Evolutionary conservation across 2,329 filamentous ascomycete species (phyloP).

Genomic region (Endocalyx cinctus): DNA sequence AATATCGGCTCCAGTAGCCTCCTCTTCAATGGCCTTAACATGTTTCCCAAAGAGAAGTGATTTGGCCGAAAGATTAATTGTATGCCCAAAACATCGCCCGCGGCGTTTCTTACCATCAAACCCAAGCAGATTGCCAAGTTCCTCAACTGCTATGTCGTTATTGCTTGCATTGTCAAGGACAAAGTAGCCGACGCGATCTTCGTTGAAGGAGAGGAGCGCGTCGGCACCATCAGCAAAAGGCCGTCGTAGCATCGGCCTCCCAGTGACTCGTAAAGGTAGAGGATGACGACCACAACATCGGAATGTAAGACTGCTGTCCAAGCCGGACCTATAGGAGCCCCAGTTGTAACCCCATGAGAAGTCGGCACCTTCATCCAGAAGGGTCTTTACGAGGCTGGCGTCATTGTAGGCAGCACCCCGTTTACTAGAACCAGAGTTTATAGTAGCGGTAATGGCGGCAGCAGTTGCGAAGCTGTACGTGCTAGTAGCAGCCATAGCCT

Average conservation of each 20-base stretch:
- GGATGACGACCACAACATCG: conserved; percentile 59
- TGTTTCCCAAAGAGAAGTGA: not conserved
- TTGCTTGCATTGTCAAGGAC: not conserved
- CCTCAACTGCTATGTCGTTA: not conserved
- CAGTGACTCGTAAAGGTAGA: conserved; percentile 44
- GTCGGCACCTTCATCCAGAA: conserved; percentile 15
- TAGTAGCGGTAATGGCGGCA: conserved; percentile 6
- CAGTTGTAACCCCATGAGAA: conserved; percentile 31
- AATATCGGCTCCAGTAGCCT: not conserved
- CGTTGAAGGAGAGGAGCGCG: conserved; percentile 65
- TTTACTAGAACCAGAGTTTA: conserved; percentile 19
- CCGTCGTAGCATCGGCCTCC: conserved; percentile 42
- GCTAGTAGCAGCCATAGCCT: conserved; percentile 5
- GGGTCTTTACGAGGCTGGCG: conserved; percentile 20
- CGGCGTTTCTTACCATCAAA: not conserved
- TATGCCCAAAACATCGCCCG: not conserved
- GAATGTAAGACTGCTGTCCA: conserved; percentile 47
- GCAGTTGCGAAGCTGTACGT: conserved; percentile 6
- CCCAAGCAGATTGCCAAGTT: not conserved
- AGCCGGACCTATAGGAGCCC: conserved; percentile 23
- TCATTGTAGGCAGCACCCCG: conserved; percentile 31
- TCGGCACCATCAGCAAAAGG: conserved; percentile 50
- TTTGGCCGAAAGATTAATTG: not conserved
- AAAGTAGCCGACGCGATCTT: conserved; percentile 31
- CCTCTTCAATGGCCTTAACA: not conserved